These are phyloP conservation scores for Inga leiocalycina DNA, from an alignment of 306 rosid genomes.

Conservation along the genomic window DNA sequence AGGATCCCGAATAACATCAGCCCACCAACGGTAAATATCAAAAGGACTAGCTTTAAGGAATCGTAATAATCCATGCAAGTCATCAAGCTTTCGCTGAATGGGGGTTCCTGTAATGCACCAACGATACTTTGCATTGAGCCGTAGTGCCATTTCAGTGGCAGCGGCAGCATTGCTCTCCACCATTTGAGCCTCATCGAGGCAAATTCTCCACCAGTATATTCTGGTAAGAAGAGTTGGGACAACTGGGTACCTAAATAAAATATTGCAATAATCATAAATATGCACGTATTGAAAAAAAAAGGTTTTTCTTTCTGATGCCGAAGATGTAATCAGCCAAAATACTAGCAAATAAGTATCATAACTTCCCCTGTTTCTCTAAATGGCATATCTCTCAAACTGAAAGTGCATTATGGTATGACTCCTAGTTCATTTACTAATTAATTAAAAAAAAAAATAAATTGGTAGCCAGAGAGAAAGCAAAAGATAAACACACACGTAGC, in stretches of 20 bases:
- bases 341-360: not conserved
- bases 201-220: constrained; percentile 97
- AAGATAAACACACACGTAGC: not conserved
- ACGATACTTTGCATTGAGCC: constrained; percentile 74
- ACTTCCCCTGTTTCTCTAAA: not conserved
- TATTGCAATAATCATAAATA: not conserved
- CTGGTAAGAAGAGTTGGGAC: constrained; percentile 89
- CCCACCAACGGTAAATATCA: constrained; percentile 84
- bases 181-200: constrained; percentile 99
- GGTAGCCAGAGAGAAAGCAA: not conserved
- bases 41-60: constrained; percentile 87
- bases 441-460: not conserved
- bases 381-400: not conserved
- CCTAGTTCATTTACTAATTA: not conserved
- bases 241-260: constrained; percentile 78
- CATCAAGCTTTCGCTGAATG: constrained; percentile 91
- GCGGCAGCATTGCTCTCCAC: constrained; percentile 87
- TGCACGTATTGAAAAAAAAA: no score
- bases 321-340: not conserved
- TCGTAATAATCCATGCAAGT: constrained; percentile 79
- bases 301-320: not conserved
- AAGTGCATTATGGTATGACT: not conserved
- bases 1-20: constrained; percentile 89
- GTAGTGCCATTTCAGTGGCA: constrained; percentile 91
- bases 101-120: constrained; percentile 99